A percentile compares a stretch with the other conserved stretches of the same genome.
phyloP scores from a whole-genome alignment of 768 basidiomycete species.

The Russula griseocarnosa region DNA sequence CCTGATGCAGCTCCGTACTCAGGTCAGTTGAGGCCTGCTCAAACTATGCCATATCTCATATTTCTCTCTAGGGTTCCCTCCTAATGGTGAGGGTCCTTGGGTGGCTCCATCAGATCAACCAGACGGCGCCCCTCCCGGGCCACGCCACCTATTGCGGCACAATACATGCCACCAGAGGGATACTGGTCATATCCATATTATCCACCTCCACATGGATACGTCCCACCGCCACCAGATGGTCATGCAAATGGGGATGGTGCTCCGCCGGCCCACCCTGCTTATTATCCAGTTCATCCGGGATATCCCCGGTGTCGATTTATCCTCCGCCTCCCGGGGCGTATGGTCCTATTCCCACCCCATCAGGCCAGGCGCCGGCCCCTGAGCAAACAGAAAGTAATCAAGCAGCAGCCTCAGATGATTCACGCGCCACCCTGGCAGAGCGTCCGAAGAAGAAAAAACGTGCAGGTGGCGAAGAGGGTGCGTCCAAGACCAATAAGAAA shows the following conservation, averaged over 20 bases:
- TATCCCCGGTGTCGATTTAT: slow-evolving; percentile 35
- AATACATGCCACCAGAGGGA: slow-evolving; percentile 39
- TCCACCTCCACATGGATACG: slow-evolving; percentile 41
- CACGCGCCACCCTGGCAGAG: neutral
- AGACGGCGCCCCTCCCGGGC: slow-evolving; percentile 29
- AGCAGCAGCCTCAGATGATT: slow-evolving; percentile 26
- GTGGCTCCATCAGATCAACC: slow-evolving; percentile 26
- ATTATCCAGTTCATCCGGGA: slow-evolving; percentile 40
- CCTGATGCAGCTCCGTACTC: slow-evolving; percentile 28
- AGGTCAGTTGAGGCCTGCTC: slow-evolving; percentile 25
- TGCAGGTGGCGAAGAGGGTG: slow-evolving; percentile 32
- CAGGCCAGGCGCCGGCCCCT: slow-evolving; percentile 6
- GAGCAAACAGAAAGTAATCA: slow-evolving; percentile 29
- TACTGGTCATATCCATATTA: slow-evolving; percentile 46
- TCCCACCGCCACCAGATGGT: slow-evolving; percentile 39
- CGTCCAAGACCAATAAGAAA: slow-evolving; percentile 35
- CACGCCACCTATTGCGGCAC: slow-evolving; percentile 33
- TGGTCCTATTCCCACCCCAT: slow-evolving; percentile 18
- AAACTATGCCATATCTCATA: slow-evolving; percentile 4
- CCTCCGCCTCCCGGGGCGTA: slow-evolving; percentile 33
- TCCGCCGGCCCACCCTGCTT: slow-evolving; percentile 37
- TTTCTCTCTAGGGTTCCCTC: slow-evolving; percentile 25
- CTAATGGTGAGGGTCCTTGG: slow-evolving; percentile 37
- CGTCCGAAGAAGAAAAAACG: slow-evolving; percentile 27
- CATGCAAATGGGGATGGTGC: slow-evolving; percentile 33